Evolutionary conservation across 257 asterid genomes (phyloP).

Genomic region (Thymus mandschuricus): DNA sequence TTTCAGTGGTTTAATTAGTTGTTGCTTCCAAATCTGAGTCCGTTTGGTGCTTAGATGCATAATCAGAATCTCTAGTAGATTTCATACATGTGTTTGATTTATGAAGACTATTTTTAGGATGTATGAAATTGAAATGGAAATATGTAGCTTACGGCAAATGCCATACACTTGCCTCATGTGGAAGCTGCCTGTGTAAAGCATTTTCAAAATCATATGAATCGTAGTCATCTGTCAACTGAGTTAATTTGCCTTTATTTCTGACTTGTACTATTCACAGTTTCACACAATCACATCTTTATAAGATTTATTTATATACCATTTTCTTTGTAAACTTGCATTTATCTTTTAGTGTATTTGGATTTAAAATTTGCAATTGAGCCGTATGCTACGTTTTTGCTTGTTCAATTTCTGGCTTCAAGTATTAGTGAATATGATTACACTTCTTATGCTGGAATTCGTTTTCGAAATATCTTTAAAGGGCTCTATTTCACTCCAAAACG

Average conservation of each 20-base stretch:
- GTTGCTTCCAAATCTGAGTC: background rate
- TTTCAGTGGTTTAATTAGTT: background rate
- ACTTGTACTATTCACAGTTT: background rate
- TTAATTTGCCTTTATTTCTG: conserved; percentile 4
- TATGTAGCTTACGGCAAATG: background rate
- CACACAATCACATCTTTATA: background rate
- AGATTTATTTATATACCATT: background rate
- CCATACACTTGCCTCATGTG: conserved; percentile 5
- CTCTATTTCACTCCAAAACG: background rate
- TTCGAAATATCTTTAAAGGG: background rate
- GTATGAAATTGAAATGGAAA: background rate
- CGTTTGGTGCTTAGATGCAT: background rate
- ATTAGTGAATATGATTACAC: too few relatives aligned
- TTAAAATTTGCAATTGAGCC: background rate
- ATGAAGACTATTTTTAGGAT: background rate
- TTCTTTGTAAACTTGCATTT: background rate
- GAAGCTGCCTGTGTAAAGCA: conserved; percentile 6
- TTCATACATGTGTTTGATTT: background rate
- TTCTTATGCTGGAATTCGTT: too few relatives aligned
- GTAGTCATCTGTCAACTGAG: background rate
- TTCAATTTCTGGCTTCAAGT: conserved; percentile 12
- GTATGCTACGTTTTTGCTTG: background rate
- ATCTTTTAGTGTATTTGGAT: background rate
- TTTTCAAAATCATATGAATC: background rate
- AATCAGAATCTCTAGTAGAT: background rate